Conservation (phyloP, 805 yeast genomes). For the Kodamaea jinghongensis region DNA sequence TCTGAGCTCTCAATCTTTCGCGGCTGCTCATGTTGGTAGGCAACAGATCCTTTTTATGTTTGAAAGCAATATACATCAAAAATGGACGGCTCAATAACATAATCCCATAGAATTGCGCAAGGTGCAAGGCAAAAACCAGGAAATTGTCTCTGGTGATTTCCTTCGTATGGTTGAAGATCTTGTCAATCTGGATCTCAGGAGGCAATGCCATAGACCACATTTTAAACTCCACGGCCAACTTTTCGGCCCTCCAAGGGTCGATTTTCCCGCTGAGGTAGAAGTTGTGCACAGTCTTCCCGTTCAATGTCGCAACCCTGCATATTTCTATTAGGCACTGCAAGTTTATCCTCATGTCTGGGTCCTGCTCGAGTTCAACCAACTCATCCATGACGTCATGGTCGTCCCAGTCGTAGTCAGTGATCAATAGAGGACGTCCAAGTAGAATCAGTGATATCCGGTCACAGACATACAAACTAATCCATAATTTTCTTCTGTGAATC, state of each 20-base stretch:
- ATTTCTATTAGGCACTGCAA: slow-evolving; percentile 26
- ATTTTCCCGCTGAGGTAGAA: slow-evolving; percentile 32
- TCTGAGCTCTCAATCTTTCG: slow-evolving; percentile 12
- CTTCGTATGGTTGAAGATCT: slow-evolving; percentile 15
- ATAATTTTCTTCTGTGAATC: slow-evolving; percentile 32
- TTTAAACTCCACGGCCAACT: slow-evolving; percentile 34
- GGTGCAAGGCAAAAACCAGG: slow-evolving; percentile 30
- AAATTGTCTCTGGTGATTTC: slow-evolving; percentile 15
- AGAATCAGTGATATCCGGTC: slow-evolving; percentile 33
- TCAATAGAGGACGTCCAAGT: slow-evolving; percentile 37
- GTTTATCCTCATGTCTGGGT: slow-evolving; percentile 11
- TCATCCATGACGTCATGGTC: slow-evolving; percentile 25
- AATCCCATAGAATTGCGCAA: slow-evolving; percentile 35
- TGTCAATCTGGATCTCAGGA: slow-evolving; percentile 24
- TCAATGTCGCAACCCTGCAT: slow-evolving; percentile 25
- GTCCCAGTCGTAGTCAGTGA: slow-evolving; percentile 39
- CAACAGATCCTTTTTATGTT: slow-evolving; percentile 1
- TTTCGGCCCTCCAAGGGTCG: slow-evolving; percentile 28
- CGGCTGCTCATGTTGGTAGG: slow-evolving; percentile 7
- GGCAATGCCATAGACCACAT: slow-evolving; percentile 33
- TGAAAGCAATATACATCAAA: slow-evolving; percentile 30
- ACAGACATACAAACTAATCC: slow-evolving; percentile 31
- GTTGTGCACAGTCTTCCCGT: slow-evolving; percentile 28
- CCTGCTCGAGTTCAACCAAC: slow-evolving; percentile 7
- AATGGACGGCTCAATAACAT: slow-evolving; percentile 42